Evolutionary conservation across 1,284 basidiomycete species (phyloP).

Genomic region (Austroboletus novae-zelandiae): DNA sequence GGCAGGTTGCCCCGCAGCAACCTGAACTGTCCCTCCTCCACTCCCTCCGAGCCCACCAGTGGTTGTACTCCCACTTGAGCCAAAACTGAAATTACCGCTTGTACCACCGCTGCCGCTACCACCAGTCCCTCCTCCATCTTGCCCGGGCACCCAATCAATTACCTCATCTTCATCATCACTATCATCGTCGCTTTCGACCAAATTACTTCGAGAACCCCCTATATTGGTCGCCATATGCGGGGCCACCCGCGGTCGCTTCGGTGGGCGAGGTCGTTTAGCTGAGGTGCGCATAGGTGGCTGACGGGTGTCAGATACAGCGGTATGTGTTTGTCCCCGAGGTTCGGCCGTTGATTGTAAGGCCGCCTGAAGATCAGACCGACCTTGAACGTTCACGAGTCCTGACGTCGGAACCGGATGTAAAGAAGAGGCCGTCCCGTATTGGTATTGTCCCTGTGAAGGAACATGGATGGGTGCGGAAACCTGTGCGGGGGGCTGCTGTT

Average conservation of each 20-base stretch:
- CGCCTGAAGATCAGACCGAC: slow-evolving; percentile 2
- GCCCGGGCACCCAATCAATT: slow-evolving; percentile 21
- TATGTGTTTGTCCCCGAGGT: slow-evolving; percentile 4
- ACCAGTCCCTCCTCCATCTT: not conserved
- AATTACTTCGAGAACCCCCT: slow-evolving; percentile 3
- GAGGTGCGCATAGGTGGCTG: slow-evolving; percentile 8
- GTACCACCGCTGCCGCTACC: slow-evolving; percentile 1
- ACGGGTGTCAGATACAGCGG: not conserved
- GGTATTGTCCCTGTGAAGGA: slow-evolving; percentile 13
- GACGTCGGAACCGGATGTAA: slow-evolving; percentile 6
- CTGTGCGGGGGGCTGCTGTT: slow-evolving; percentile 8
- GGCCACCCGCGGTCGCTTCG: slow-evolving; percentile 20
- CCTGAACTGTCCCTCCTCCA: slow-evolving; percentile 10
- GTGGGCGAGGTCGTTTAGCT: slow-evolving; percentile 20
- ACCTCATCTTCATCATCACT: slow-evolving; percentile 33
- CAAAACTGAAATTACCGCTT: not conserved
- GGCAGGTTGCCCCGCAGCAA: slow-evolving; percentile 14
- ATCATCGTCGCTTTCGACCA: slow-evolving; percentile 28
- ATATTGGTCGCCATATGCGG: not conserved
- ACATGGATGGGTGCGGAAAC: not conserved
- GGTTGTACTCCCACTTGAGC: not conserved
- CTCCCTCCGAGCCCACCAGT: slow-evolving; percentile 5
- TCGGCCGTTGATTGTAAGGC: slow-evolving; percentile 1
- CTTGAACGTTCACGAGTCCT: not conserved
- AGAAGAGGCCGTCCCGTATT: slow-evolving; percentile 3